A percentile compares a stretch with the other conserved stretches of the same genome.
Evolutionary conservation across 225 moss, liverwort and hornwort genomes (phyloP).

Genomic region (Pleurozium schreberi): DNA sequence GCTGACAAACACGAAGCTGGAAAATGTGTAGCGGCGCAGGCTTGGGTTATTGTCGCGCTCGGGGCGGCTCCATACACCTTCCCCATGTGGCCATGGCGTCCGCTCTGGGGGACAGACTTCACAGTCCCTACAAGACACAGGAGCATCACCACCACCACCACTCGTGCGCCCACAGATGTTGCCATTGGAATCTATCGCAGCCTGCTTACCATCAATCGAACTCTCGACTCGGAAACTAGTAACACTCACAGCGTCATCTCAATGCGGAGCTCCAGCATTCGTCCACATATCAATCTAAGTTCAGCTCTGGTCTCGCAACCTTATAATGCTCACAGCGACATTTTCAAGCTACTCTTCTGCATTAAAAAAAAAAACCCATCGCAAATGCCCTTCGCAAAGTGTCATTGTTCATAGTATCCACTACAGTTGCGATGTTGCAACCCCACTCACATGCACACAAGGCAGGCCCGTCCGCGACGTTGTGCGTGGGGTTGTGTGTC

Average conservation of each 20-base stretch:
- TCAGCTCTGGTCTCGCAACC: background rate
- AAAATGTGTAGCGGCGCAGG: constrained; percentile 30
- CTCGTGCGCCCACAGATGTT: background rate
- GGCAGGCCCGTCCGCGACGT: background rate
- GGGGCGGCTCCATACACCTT: background rate
- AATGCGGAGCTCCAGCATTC: background rate
- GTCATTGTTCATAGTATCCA: background rate
- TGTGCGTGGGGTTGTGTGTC: background rate
- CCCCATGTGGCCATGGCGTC: constrained; percentile 1
- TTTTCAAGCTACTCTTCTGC: background rate
- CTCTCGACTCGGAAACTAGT: background rate
- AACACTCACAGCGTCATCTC: background rate
- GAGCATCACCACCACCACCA: constrained; percentile 1
- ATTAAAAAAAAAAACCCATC: no score
- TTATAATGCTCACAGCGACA: background rate
- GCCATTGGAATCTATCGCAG: background rate
- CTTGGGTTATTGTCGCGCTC: constrained; percentile 2
- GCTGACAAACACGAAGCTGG: constrained; percentile 16
- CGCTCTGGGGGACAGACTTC: background rate
- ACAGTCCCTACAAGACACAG: constrained; percentile 1
- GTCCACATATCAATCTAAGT: background rate
- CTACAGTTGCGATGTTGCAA: background rate
- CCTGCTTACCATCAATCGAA: background rate
- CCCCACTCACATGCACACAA: background rate
- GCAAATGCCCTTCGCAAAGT: background rate